Evolutionary conservation across 176 grass and related monocot genomes (phyloP).

Genomic region (Phragmites australis): DNA sequence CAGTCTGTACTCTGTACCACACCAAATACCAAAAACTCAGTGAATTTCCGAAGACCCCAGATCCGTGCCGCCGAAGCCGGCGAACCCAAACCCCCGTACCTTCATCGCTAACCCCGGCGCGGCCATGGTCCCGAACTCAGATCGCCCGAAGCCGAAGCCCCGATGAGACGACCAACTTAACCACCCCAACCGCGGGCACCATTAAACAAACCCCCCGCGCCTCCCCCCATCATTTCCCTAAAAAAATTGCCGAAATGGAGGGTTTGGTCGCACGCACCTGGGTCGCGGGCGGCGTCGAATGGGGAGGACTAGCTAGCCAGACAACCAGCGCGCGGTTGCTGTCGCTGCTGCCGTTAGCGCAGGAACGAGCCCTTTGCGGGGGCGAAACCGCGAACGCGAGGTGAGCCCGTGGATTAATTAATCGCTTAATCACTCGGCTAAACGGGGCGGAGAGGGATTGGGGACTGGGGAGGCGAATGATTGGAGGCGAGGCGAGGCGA

Average conservation of each 20-base stretch:
- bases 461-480: conserved; percentile 35
- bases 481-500: conserved; percentile 23
- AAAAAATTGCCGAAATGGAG: conserved; percentile 1
- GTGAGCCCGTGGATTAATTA: neutral
- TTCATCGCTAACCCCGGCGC: conserved; percentile 48
- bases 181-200: conserved; percentile 30
- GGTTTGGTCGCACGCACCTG: conserved; percentile 50
- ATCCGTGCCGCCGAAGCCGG: conserved; percentile 24
- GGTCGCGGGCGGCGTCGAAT: conserved; percentile 27
- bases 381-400: neutral
- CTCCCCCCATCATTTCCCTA: conserved; percentile 18
- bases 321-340: conserved; percentile 25
- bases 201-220: conserved; percentile 39
- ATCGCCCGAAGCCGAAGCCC: conserved; percentile 31
- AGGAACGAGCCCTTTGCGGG: neutral
- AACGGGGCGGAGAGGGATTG: neutral
- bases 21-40: conserved; percentile 18
- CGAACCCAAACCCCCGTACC: conserved; percentile 19
- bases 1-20: neutral
- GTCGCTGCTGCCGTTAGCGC: conserved; percentile 37
- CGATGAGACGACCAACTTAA: conserved; percentile 45
- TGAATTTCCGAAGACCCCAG: conserved; percentile 35
- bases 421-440: neutral
- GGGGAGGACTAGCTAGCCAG: conserved; percentile 27
- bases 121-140: conserved; percentile 49